Evolutionary conservation across 2,329 filamentous ascomycete genomes (phyloP), one percentile per base, ranked within the genome.

Genomic region (Penicillium sp.): DNA sequence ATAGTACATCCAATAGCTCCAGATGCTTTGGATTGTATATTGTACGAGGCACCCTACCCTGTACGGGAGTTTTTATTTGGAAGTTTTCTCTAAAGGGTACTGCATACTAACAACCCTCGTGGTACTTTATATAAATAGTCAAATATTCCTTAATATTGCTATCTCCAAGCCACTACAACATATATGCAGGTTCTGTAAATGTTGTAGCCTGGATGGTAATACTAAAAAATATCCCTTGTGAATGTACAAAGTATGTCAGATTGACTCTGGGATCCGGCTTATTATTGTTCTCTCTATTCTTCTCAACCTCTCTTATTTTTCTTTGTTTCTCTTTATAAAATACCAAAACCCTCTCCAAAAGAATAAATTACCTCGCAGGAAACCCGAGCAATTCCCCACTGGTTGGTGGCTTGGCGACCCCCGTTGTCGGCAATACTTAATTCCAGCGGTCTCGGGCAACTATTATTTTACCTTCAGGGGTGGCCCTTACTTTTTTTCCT

Each of bases 381-480:
- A 55, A 57, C 41, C 49, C 49, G 35, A 44, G 29, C 35, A 44
- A 43, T 31, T 49, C 59, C 53, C 61, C 55, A 61, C 60, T 39
- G 33, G 48, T 52, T 52, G 43, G 49, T 44, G 61, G 51, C 63
- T 66, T 66, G 63, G 63, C 63, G 45, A 61, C 43, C 60, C 55
- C 61, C 55, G 36, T 61, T 55, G 38, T 65, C 65, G 65, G 65
- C 64, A 44, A 64, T 67, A 67, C 65, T 66, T 67, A 66, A 63
- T 67, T 67, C 65, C 65, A 62, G 59, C 56, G 59, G 61, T 49
- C 48, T 62, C 62, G 49, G 53, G 61, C 54, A 39, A 62, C 49
- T 53, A 51, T 56, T 67, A 67, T 67, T 66, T 67, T 61, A 61
- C 62, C 62, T 60, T 66, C 64, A 66, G 65, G 65, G 65, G 65